Evolutionary conservation across 163 green algal genomes (phyloP), one percentile per base, ranked within the genome.

Genomic region (Volvox carteri): DNA sequence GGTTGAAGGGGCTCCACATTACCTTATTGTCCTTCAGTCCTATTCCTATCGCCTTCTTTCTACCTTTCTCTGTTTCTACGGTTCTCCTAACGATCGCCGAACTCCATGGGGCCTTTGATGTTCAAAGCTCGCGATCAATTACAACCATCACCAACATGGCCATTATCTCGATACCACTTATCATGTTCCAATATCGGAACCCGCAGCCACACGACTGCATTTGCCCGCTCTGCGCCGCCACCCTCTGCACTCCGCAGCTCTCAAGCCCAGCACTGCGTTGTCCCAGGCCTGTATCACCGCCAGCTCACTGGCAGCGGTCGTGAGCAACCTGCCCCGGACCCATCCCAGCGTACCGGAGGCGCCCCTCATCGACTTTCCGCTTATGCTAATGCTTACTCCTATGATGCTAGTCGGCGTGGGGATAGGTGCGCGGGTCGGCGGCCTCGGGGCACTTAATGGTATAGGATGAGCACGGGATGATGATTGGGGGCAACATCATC

Each of bases 211-310:
- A n/a, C 8, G 54, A 5, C 8, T 23, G 19, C 28, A 2, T 65
- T 65, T 11, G 7, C 54, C 54, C 54, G 54, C 28, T 65, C 54
- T n/a, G n/a, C n/a, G n/a, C n/a, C n/a, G n/a, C n/a, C n/a, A n/a
- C n/a, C n/a, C n/a, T n/a, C n/a, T n/a, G n/a, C n/a, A n/a, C 54
- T 28, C 37, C 8, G 16, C 91, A 94, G 91, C 25, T 33, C 60
- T 95, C 42, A 94, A 96, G 79, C 70, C 62, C 28, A 88, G 93
- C 35, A 96, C 92, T 18, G 94, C 93, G 9, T 67, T 96, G 18
- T 94, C 86, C 35, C 94, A 96, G 91, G 93, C 93, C 0, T 84
- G 92, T 33, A 95, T 96, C 52, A 91, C 92, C 41, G 88, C 90
- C 41, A 91, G 91, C 28, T 89, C 90, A 0, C 14, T 93, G 23